phyloP scores from a whole-genome alignment of 176 grass and related monocot species.

The Aegilops tauschii region DNA sequence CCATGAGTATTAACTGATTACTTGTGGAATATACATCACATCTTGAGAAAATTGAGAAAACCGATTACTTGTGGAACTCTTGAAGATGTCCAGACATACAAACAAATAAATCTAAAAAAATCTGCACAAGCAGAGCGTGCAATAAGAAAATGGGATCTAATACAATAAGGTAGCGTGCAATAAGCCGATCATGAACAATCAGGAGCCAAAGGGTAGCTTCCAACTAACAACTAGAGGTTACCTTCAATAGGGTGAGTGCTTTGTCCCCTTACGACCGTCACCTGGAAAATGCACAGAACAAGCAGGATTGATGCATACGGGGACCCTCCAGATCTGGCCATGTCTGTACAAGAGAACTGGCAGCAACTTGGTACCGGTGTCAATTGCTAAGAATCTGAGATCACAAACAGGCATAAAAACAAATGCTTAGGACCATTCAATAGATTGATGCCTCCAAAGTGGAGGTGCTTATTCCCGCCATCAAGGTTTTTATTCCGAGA shows the following conservation, averaged over 20 bases:
- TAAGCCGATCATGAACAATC: neutral
- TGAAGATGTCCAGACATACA: neutral
- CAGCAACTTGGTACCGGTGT: constrained; percentile 18
- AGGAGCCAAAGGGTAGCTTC: neutral
- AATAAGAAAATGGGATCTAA: neutral
- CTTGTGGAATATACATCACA: neutral
- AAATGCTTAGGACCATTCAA: too few species aligned
- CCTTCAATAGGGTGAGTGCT: constrained; percentile 77
- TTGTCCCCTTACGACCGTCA: constrained; percentile 38
- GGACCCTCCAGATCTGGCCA: constrained; percentile 37
- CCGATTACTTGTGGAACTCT: neutral
- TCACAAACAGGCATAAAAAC: too few species aligned
- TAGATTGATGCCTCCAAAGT: neutral
- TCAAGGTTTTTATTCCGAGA: constrained; percentile 10
- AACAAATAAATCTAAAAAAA: neutral
- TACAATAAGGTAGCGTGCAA: too few species aligned
- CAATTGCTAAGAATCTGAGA: neutral
- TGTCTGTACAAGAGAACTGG: constrained; percentile 32
- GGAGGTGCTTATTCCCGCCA: too few species aligned
- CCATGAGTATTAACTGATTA: neutral
- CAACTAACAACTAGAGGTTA: constrained; percentile 27
- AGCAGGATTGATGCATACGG: constrained; percentile 29
- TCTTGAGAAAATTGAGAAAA: neutral
- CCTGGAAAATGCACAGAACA: constrained; percentile 35
- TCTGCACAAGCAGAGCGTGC: neutral